Conservation (phyloP, 352 stramenopile species). For the Pilasporangium apinafurcum region DNA sequence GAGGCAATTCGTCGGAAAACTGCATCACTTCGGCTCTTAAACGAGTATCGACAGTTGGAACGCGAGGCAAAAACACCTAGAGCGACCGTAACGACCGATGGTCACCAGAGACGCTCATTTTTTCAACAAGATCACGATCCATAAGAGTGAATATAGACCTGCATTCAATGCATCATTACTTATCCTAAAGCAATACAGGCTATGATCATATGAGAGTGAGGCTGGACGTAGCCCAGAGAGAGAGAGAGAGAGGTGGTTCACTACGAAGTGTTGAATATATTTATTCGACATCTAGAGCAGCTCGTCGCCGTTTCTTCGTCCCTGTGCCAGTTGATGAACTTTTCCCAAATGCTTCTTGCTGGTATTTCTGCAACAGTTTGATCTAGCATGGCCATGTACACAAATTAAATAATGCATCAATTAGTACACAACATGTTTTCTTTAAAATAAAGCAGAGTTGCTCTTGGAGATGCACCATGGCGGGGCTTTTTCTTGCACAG, state of each 20-base stretch:
- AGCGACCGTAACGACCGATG: too few relatives aligned
- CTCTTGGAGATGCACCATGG: conserved; percentile 29
- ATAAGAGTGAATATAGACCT: conserved; percentile 1
- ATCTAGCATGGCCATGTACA: conserved; percentile 15
- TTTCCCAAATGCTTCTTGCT: conserved; percentile 43
- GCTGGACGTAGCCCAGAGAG: too few relatives aligned
- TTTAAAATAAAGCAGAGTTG: neutral
- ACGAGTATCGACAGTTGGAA: conserved; percentile 61
- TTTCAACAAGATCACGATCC: conserved; percentile 13
- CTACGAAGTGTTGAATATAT: neutral
- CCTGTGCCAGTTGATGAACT: conserved; percentile 1
- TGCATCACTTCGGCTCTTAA: conserved; percentile 54
- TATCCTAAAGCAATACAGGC: too few relatives aligned
- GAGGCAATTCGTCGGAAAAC: conserved; percentile 57
- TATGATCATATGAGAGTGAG: too few relatives aligned
- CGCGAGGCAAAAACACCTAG: conserved; percentile 18
- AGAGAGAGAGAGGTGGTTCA: neutral
- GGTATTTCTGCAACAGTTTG: conserved; percentile 48
- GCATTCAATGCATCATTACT: too few relatives aligned
- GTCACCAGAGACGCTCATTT: conserved; percentile 3
- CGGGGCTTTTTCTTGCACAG: conserved; percentile 53
- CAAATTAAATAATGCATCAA: neutral
- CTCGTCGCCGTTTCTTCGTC: conserved; percentile 8
- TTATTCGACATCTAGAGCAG: conserved; percentile 14
- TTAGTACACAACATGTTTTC: neutral